A percentile compares a stretch with the other conserved stretches of the same genome.
These are phyloP conservation scores for Fusarium luffae DNA, from an alignment of 2,329 filamentous ascomycete genomes.

Conservation along the genomic window DNA sequence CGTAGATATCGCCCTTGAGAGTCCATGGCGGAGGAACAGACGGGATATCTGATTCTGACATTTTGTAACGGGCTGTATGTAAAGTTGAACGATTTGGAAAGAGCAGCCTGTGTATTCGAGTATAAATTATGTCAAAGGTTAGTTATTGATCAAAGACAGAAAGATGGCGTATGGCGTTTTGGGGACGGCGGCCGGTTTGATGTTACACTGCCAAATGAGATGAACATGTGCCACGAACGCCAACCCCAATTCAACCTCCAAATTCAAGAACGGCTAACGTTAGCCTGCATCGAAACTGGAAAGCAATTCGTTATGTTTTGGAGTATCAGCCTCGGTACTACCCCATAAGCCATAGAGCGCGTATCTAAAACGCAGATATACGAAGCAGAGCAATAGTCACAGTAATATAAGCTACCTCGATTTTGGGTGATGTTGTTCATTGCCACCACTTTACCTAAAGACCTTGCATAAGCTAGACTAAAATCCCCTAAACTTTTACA, in stretches of 20 bases:
- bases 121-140: too few species aligned
- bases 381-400: background rate
- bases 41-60: constrained; percentile 33
- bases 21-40: constrained; percentile 55
- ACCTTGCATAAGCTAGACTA: background rate
- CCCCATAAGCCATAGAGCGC: background rate
- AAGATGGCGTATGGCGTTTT: too few species aligned
- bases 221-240: background rate
- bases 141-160: too few species aligned
- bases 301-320: background rate
- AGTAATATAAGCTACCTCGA: background rate
- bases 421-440: background rate
- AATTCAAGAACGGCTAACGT: background rate
- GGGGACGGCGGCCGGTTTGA: too few species aligned
- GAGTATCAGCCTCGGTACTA: background rate
- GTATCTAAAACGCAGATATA: background rate
- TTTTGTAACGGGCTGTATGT: constrained; percentile 41
- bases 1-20: constrained; percentile 58
- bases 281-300: background rate
- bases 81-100: too few species aligned
- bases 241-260: background rate
- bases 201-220: background rate
- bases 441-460: background rate
- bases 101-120: too few species aligned
- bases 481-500: background rate